Conservation (phyloP, 2,329 filamentous ascomycete genomes). For the Aspergillus sojae region DNA sequence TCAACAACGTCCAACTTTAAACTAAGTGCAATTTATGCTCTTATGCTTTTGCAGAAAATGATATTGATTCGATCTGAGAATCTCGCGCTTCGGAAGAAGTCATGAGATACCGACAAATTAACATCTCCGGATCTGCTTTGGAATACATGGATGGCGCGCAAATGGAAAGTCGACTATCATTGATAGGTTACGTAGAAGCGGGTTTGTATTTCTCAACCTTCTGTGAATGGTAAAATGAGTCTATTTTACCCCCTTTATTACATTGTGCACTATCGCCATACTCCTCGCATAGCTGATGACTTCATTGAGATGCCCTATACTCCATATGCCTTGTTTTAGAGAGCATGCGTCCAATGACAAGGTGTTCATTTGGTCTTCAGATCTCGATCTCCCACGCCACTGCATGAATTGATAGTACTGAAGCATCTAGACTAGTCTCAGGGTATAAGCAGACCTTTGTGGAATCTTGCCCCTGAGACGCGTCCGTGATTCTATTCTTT, state of each 20-base stretch:
- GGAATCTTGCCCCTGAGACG: neutral
- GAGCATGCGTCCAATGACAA: neutral
- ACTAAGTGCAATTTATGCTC: neutral
- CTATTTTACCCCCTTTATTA: neutral
- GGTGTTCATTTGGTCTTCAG: neutral
- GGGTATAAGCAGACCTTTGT: neutral
- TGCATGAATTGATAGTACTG: neutral
- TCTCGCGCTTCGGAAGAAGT: neutral
- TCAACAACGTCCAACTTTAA: neutral
- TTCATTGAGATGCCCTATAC: neutral
- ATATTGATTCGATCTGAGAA: neutral
- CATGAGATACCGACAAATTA: neutral
- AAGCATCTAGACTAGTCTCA: conserved; percentile 7
- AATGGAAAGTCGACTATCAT: neutral
- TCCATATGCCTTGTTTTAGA: neutral
- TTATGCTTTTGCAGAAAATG: neutral
- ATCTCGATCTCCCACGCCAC: neutral
- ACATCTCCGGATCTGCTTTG: too few species aligned
- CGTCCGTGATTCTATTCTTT: conserved; percentile 2
- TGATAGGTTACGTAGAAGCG: neutral
- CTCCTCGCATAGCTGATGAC: neutral
- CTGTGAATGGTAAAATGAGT: too few species aligned
- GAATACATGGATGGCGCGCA: neutral
- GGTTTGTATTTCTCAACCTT: neutral
- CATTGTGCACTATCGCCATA: neutral